These are phyloP conservation scores for Mortierella sp. DNA, from an alignment of 371 early-diverging fungal genomes.

Conservation along the genomic window DNA sequence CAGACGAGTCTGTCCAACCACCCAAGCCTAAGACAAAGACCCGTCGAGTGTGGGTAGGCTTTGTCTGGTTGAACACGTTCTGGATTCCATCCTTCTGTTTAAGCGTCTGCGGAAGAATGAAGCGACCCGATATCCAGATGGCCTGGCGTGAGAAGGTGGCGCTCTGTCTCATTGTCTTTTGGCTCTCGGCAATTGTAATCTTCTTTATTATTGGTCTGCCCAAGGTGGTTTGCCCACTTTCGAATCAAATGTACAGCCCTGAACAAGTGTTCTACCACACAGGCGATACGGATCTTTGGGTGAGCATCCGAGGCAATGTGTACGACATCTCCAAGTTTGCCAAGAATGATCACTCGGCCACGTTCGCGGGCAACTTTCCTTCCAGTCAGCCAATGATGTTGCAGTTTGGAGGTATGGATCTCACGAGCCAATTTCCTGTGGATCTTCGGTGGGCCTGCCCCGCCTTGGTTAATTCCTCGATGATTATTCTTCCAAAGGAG, in stretches of 20 bases:
- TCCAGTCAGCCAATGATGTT: slow-evolving; percentile 36
- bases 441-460: slow-evolving; percentile 57
- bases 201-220: slow-evolving; percentile 92
- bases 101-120: slow-evolving; percentile 75
- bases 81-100: slow-evolving; percentile 81
- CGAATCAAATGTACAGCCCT: slow-evolving; percentile 31
- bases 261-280: slow-evolving; percentile 56
- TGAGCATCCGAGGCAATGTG: slow-evolving; percentile 64
- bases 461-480: slow-evolving; percentile 56
- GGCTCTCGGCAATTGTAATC: slow-evolving; percentile 81
- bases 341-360: slow-evolving; percentile 55
- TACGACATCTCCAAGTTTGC: slow-evolving; percentile 69
- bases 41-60: slow-evolving; percentile 78
- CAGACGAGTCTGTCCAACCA: slow-evolving; percentile 61
- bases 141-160: slow-evolving; percentile 89
- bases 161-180: slow-evolving; percentile 73
- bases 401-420: slow-evolving; percentile 21
- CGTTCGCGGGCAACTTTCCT: slow-evolving; percentile 44
- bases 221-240: slow-evolving; percentile 83
- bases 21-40: slow-evolving; percentile 64
- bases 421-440: slow-evolving; percentile 28
- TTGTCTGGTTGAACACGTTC: slow-evolving; percentile 85
- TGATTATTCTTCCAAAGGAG: slow-evolving; percentile 9
- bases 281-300: slow-evolving; percentile 50
- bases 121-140: slow-evolving; percentile 73